Conservation (phyloP, 2,329 filamentous ascomycete genomes). For the Penicillium oxalicum region DNA sequence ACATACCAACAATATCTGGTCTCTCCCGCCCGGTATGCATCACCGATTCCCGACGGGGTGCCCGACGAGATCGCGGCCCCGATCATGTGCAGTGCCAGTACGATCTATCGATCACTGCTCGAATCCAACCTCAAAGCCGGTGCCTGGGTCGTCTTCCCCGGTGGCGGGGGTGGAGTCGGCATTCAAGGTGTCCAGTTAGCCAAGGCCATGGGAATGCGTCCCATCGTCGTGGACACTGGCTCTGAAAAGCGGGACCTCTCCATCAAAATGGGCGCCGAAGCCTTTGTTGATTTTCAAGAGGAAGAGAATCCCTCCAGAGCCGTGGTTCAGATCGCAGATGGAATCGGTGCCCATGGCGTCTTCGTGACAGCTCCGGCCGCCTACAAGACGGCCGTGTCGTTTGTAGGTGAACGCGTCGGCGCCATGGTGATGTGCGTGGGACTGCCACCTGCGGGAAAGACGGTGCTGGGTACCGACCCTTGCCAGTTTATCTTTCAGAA, state of each 20-base stretch:
- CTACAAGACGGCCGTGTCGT: constrained; percentile 40
- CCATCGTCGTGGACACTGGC: constrained; percentile 52
- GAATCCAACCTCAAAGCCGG: constrained; percentile 47
- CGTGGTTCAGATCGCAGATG: constrained; percentile 44
- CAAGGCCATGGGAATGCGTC: constrained; percentile 51
- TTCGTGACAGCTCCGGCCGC: constrained; percentile 38
- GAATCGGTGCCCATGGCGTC: constrained; percentile 44
- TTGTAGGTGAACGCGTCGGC: constrained; percentile 39
- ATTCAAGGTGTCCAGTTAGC: constrained; percentile 54
- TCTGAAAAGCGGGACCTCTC: constrained; percentile 43
- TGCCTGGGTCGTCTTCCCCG: constrained; percentile 44
- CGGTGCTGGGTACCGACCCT: constrained; percentile 22
- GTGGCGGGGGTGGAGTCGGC: constrained; percentile 50
- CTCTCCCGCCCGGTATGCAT: constrained; percentile 51
- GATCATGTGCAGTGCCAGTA: constrained; percentile 55
- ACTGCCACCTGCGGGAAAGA: constrained; percentile 21
- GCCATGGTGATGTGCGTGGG: constrained; percentile 51
- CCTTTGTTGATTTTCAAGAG: constrained; percentile 52
- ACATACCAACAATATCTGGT: constrained; percentile 57
- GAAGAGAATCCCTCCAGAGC: constrained; percentile 30
- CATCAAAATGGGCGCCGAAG: constrained; percentile 48
- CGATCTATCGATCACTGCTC: constrained; percentile 53
- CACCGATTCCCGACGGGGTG: constrained; percentile 51
- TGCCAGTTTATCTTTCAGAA: constrained; percentile 24
- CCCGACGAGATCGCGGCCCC: constrained; percentile 52